A percentile compares a stretch with the other conserved stretches of the same genome.
Evolutionary conservation across 192 early-diverging fungal genomes (phyloP).

Genomic region (Coemansia pectinata): DNA sequence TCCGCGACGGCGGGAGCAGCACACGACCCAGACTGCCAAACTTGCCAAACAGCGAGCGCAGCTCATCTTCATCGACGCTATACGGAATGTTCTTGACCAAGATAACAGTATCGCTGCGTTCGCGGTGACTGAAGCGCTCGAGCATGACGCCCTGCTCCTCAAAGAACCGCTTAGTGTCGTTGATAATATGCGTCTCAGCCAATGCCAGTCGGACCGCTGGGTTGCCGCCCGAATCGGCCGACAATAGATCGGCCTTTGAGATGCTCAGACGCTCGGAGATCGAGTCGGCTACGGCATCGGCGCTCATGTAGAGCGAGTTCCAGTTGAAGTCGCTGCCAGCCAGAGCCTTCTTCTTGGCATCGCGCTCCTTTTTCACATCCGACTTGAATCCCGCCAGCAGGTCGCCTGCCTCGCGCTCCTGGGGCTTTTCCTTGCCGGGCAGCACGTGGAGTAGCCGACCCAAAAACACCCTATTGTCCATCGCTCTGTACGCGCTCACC

Average conservation of each 20-base stretch:
- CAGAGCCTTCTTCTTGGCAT: constrained; percentile 73
- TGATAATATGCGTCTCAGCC: constrained; percentile 96
- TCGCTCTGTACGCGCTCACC: constrained; percentile 76
- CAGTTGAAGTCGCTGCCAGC: constrained; percentile 90
- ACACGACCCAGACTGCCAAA: constrained; percentile 90
- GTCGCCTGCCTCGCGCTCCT: constrained; percentile 46
- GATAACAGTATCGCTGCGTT: constrained; percentile 86
- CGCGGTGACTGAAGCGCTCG: constrained; percentile 73
- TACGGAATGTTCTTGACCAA: constrained; percentile 95
- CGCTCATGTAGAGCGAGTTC: constrained; percentile 96
- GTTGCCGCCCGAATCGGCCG: constrained; percentile 70
- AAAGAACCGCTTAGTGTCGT: constrained; percentile 92
- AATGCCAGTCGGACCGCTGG: constrained; percentile 92
- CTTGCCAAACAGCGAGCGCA: constrained; percentile 78
- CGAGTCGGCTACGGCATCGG: constrained; percentile 91
- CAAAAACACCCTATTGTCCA: constrained; percentile 88
- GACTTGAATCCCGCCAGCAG: constrained; percentile 58
- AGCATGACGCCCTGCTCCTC: constrained; percentile 83
- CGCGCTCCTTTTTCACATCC: constrained; percentile 81
- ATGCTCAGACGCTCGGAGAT: constrained; percentile 92
- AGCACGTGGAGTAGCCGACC: constrained; percentile 89
- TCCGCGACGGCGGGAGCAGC: constrained; percentile 87
- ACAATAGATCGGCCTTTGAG: constrained; percentile 88
- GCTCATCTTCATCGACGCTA: constrained; percentile 78
- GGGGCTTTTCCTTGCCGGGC: constrained; percentile 81